phyloP scores from a whole-genome alignment of 1,139 yeast species.

The Suhomyces taliae region DNA sequence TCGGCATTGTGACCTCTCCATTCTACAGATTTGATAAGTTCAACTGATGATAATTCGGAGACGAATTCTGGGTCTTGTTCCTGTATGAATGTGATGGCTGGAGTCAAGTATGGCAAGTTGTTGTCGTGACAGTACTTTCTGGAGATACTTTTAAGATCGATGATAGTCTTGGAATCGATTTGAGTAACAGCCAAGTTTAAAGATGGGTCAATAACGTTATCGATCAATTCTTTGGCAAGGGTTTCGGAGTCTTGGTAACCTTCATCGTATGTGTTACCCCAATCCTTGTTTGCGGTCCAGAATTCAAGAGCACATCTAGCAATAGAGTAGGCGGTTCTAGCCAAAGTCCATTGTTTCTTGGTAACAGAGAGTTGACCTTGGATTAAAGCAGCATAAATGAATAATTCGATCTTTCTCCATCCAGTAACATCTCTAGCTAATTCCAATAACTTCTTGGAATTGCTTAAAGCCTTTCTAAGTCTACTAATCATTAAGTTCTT shows the following conservation, averaged over 20 bases:
- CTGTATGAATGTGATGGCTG: conserved; percentile 39
- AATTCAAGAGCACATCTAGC: conserved; percentile 64
- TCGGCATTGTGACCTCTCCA: conserved; percentile 80
- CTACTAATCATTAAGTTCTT: conserved; percentile 63
- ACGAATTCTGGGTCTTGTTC: conserved; percentile 44
- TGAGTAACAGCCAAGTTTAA: conserved; percentile 59
- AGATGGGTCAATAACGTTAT: conserved; percentile 67
- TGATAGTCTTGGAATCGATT: conserved; percentile 25
- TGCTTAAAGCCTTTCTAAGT: conserved; percentile 60
- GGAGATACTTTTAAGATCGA: conserved; percentile 49
- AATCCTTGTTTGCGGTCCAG: conserved; percentile 17
- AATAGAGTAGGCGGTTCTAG: conserved; percentile 54
- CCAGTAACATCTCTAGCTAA: conserved; percentile 36
- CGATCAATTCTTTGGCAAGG: conserved; percentile 56
- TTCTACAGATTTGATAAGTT: conserved; percentile 38
- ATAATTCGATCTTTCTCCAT: conserved; percentile 52
- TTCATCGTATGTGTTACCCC: conserved; percentile 3
- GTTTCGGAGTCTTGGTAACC: conserved; percentile 32
- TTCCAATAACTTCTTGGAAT: conserved; percentile 44
- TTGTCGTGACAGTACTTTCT: conserved; percentile 43
- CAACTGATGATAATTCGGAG: conserved; percentile 30
- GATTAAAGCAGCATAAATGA: conserved; percentile 57
- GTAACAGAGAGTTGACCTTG: conserved; percentile 61
- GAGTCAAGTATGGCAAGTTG: conserved; percentile 33
- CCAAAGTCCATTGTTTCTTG: conserved; percentile 57